Base-by-base conservation (phyloP, 2,329 filamentous ascomycete species). In the Mariannaea elegans region DNA sequence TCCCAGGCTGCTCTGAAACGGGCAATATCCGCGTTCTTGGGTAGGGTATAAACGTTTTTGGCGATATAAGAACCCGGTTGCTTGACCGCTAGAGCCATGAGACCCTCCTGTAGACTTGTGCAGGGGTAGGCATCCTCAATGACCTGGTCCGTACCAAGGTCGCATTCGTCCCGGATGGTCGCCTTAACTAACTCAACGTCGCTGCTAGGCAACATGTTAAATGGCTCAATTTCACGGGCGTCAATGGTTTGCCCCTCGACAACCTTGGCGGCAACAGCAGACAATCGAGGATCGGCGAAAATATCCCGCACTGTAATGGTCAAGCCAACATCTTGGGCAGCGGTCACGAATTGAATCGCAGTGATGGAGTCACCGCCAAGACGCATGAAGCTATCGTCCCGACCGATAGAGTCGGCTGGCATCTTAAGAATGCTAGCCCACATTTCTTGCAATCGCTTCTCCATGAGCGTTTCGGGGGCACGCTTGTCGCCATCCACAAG, bases 341-440 rank as follows among this genome's bases (percentile, higher is more conserved):
- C 24, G 5, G 24, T 6, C 24, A 9, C 24, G 9, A 27, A 9
- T 9, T 27, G 5, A 5, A 27, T 27, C 5, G 24, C 24, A 6
- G 24, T 27, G 24, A 27, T 27, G 9, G 24, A 27, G 9, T 27
- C 24, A 9, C 24, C 24, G 9, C 24, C 24, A 27, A 27, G 24
- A 5, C 24, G 5, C 6, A 27, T 6, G 24, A 27, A 27, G 9
- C 9, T 27, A 27, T 27, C 24, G 9, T 27, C 24, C n/a, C 53
- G 34, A 7, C 53, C 45, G 36, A 42, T 48, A 3, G 7, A 78
- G 60, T 5, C 63, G 63, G 6, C 81, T 66, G 1, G 78, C 65
- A 5, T 73, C 65, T 18, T 55, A 2, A 55, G 24, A 12, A 55
- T 46, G 8, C 12, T 38, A 18, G 71, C 68, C 78, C 80, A 82